Evolutionary conservation across 2,329 filamentous ascomycete genomes (phyloP).

Genomic region (Pseudogymnoascus sp.): DNA sequence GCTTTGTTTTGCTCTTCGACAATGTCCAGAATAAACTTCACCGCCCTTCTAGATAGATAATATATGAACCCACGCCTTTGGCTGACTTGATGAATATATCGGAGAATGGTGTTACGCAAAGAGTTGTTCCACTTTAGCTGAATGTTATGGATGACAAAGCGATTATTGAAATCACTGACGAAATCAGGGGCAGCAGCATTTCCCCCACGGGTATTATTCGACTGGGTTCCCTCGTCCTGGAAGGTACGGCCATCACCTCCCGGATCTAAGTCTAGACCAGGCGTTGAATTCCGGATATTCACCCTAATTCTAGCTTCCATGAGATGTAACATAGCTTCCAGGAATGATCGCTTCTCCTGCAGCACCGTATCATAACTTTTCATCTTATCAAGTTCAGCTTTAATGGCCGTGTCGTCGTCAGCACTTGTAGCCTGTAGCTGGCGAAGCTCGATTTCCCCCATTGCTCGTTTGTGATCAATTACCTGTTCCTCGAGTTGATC

Average conservation of each 20-base stretch:
- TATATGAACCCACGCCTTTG: slow-evolving; percentile 95
- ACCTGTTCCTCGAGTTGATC: slow-evolving; percentile 73
- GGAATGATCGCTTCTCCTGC: slow-evolving; percentile 47
- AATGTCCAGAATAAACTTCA: slow-evolving; percentile 97
- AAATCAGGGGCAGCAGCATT: slow-evolving; percentile 69
- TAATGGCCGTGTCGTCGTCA: slow-evolving; percentile 41
- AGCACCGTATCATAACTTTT: slow-evolving; percentile 47
- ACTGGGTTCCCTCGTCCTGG: slow-evolving; percentile 45
- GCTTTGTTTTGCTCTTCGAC: slow-evolving; percentile 85
- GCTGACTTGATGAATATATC: slow-evolving; percentile 95
- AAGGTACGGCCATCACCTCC: slow-evolving; percentile 29
- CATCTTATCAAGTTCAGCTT: slow-evolving; percentile 53
- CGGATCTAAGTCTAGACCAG: slow-evolving; percentile 28
- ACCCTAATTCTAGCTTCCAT: slow-evolving; percentile 26
- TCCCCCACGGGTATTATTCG: slow-evolving; percentile 45
- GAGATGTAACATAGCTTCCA: slow-evolving; percentile 45
- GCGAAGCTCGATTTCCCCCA: slow-evolving; percentile 68
- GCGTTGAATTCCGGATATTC: slow-evolving; percentile 19
- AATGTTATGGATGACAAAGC: slow-evolving; percentile 95
- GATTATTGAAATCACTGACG: slow-evolving; percentile 92
- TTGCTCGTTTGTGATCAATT: slow-evolving; percentile 58
- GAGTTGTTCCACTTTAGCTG: slow-evolving; percentile 99
- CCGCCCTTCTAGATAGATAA: slow-evolving; percentile 88
- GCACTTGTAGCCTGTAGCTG: slow-evolving; percentile 34
- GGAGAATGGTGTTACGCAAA: slow-evolving; percentile 87